Base-by-base conservation (phyloP, 2,329 filamentous ascomycete genomes). In the Colletotrichum filicis region DNA sequence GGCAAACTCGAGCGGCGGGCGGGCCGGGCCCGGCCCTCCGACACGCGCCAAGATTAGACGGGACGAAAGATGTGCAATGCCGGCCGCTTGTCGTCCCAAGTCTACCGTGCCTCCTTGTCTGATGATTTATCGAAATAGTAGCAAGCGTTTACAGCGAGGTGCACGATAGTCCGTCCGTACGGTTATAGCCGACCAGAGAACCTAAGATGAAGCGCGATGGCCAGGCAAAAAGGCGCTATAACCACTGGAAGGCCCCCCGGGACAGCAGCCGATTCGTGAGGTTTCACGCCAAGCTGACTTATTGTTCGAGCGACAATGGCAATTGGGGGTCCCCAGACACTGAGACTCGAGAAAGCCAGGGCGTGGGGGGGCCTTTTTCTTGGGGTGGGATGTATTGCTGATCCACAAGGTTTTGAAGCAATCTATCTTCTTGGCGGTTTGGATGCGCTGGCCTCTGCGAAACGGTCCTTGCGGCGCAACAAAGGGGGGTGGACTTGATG, bases 31-130 rank as follows among this genome's bases (percentile, higher is more conserved):
- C 60, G 60, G 63, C 16, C 52, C 53, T 73, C 60, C 66, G 60
- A 65, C 60, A 66, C 66, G 56, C 70, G 66, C 70, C 70, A 70
- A 73, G 66, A 70, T 73, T 65, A 46, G 70, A 73, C 60, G 66
- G 59, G 26, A 28, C 28, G 53, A 61, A 49, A 14, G 37, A 59
- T 53, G 55, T n/a, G 66, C 49, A 32, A 66, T 65, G 37, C 53
- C 60, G 46, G 46, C 66, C 66, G 60, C 46, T 66, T 57, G 55
- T 66, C 70, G 46, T 73, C 70, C 46, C 55, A 73, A 73, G 26
- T 73, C n/a, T 68, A 7, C 12, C 12, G 22, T 30, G 35, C 63
- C 19, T 24, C 30, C 62, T 16, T 8, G 62, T 42, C 22, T 22
- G 24, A 65, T 5, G 24, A 30, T 14, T 22, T 37, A 24, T 52